Evolutionary conservation across 2,329 filamentous ascomycete genomes (phyloP), one percentile per base, ranked within the genome.

Genomic region (Talaromyces albobiverticillius): DNA sequence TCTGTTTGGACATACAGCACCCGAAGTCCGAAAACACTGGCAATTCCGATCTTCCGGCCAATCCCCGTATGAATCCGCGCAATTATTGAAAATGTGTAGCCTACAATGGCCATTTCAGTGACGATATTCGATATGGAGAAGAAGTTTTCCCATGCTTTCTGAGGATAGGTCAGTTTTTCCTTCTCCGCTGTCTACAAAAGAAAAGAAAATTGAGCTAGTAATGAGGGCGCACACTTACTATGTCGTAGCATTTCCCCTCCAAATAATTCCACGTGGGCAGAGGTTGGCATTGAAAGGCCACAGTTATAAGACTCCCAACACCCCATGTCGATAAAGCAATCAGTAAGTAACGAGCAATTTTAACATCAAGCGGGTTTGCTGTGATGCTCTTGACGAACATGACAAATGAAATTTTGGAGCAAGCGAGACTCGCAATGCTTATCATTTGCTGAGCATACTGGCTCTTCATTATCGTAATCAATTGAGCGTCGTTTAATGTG

Each of bases 111-210:
- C 9, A 47, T 38, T 20, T 68, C 65, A 0, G 61, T 61, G 16
- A 66, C n/a, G 5, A 67, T 62, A 40, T 65, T 65, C 11, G 62
- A 56, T 22, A 62, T 29, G 20, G 59, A 60, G n/a, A 64, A 60
- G 32, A 62, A 67, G 16, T 60, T 60, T 59, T 62, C 65, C 60
- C 63, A 66, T 8, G 57, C 57, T 38, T 36, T 22, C 63, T 65
- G 16, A 2, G 29, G 2, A 7, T 20, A 7, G 10, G 14, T 38
- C 4, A 49, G 32, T 18, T 9, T 40, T 20, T 40, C 16, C 3
- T 3, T 22, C 36, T 20, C 36, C 16, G 18, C 16, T 22, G 9
- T 40, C 11, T 40, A 40, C 9, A 8, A 36, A 6, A 36, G n/a
- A 3, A 2, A 13, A 36, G 11, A 7, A n/a, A 14, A 36, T 7